phyloP scores from a whole-genome alignment of 495 filamentous ascomycete genomes.

The Penicillium lividum region DNA sequence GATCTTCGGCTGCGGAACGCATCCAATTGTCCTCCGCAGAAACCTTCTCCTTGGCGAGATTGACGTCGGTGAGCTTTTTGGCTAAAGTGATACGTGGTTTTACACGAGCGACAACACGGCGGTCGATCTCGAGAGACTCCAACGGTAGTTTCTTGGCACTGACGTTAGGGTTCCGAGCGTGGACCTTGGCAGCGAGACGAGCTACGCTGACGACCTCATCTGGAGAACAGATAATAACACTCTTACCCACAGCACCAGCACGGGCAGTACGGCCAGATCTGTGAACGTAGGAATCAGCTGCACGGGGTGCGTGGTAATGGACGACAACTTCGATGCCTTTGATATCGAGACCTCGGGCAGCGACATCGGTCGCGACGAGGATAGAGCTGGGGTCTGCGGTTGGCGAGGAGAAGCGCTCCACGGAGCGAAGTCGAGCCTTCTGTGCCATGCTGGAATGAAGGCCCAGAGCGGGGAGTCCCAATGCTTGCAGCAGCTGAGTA shows the following conservation, averaged over 20 bases:
- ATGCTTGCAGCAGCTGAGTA: constrained; percentile 78
- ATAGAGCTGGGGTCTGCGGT: constrained; percentile 61
- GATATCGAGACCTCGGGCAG: constrained; percentile 95
- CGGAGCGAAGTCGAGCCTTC: constrained; percentile 89
- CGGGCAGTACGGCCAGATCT: constrained; percentile 94
- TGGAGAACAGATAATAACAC: constrained; percentile 84
- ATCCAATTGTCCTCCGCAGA: constrained; percentile 83
- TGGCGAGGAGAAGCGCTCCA: constrained; percentile 82
- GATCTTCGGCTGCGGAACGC: constrained; percentile 80
- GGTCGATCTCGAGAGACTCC: constrained; percentile 79
- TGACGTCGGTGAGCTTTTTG: constrained; percentile 80
- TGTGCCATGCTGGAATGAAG: constrained; percentile 95
- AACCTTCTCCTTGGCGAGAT: constrained; percentile 82
- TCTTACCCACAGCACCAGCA: constrained; percentile 71
- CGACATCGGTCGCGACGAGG: constrained; percentile 92
- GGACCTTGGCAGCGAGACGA: constrained; percentile 84
- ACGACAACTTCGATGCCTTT: constrained; percentile 81
- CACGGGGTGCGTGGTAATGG: constrained; percentile 92
- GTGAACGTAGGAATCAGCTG: constrained; percentile 93
- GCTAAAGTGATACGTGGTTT: constrained; percentile 73
- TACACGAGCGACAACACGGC: constrained; percentile 71
- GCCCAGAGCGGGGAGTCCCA: constrained; percentile 72
- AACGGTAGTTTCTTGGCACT: constrained; percentile 61
- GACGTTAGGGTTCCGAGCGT: constrained; percentile 54
- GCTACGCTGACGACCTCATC: constrained; percentile 85